Evolutionary conservation across 495 filamentous ascomycete species (phyloP), one percentile per base, ranked within the genome.

Genomic region (Hypoxylon subgilvum): DNA sequence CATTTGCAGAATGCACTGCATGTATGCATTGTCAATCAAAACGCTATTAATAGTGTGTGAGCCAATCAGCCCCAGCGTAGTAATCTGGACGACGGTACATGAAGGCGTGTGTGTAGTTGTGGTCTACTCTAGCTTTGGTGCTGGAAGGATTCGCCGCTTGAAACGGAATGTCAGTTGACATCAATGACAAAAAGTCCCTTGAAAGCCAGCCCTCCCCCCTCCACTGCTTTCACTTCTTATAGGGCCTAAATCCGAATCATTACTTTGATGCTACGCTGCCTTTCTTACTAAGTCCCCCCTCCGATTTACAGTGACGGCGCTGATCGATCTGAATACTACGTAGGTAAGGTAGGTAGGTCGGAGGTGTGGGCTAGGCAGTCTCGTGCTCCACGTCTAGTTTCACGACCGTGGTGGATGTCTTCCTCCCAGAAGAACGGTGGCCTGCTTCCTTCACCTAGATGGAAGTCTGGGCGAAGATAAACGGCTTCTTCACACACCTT

Each of bases 81-180:
- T 52, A 58, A 52, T 58, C 40, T 23, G 31, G 40, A 40, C 16
- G 39, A n/a, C n/a, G n/a, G n/a, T n/a, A n/a, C 21, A 4, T 3
- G 41, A 40, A 47, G 22, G 30, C 10, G 16, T 36, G 42, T 32
- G 18, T 32, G 35, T 27, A 27, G 27, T 17, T 43, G 53, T 42
- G 19, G 52, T 48, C 35, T 57, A 42, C 42, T 47, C 40, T 41
- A 40, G 21, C 32, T 41, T 16, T 32, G 5, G 13, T 22, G 41
- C 52, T 23, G 8, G 53, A 57, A 57, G 55, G 55, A 58, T 58
- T 51, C 40, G 13, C 36, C 13, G 31, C 18, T 44, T 58, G 55
- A 58, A 58, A 58, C 55, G 42, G 22, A 30, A 45, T 21, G 17
- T 27, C 19, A 34, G 8, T 10, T 10, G 31, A 34, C n/a, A 34